These are phyloP conservation scores for Stachybotrys chlorohalonatus DNA, from an alignment of 2,329 filamentous ascomycete species.

Conservation along the genomic window DNA sequence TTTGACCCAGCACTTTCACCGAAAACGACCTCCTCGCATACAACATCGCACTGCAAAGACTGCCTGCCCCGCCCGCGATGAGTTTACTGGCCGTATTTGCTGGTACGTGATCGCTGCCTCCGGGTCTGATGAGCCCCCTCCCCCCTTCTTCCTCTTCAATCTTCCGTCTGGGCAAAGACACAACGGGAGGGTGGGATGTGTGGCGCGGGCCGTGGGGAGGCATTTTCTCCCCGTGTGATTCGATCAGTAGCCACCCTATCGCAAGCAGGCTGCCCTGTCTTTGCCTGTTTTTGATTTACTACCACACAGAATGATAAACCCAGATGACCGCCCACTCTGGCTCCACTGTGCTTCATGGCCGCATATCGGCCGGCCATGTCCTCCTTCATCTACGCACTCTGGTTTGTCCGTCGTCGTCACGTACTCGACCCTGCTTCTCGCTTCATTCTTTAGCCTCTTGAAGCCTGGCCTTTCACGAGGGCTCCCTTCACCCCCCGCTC, in stretches of 20 bases:
- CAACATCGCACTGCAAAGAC: too few relatives aligned
- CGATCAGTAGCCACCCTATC: background rate
- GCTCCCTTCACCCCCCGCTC: background rate
- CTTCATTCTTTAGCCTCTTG: background rate
- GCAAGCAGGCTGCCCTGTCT: background rate
- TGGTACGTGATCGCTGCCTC: background rate
- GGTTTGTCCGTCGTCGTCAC: background rate
- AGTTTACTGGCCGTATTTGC: background rate
- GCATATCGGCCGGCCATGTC: conserved; percentile 11
- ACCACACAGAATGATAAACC: background rate
- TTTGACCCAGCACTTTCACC: background rate
- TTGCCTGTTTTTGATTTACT: too few relatives aligned
- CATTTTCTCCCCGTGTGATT: background rate
- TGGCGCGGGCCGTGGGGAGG: background rate
- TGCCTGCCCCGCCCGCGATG: too few relatives aligned
- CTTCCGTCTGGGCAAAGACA: background rate
- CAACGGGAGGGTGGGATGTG: background rate
- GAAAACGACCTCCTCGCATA: background rate
- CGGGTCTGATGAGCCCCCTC: background rate
- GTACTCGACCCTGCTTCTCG: background rate
- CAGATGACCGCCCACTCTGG: background rate
- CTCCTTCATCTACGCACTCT: background rate
- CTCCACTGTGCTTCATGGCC: conserved; percentile 17
- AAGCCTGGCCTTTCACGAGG: background rate
- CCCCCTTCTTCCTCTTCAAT: background rate